phyloP scores from a whole-genome alignment of 2,329 filamentous ascomycete genomes.

The Aspergillus ustus region DNA sequence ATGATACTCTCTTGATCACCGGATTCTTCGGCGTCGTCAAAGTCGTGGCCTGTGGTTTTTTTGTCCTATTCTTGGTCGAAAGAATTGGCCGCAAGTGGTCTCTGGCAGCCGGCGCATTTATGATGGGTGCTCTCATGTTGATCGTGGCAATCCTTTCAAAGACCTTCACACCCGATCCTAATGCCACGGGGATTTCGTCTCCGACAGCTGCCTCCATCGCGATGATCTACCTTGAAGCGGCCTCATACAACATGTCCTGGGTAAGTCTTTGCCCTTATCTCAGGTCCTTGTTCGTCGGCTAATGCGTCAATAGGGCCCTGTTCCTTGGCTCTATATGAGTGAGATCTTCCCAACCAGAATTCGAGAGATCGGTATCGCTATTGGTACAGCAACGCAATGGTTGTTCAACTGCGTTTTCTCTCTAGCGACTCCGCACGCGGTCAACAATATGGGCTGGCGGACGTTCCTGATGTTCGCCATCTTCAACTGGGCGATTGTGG shows the following conservation, averaged over 20 bases:
- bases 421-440: conserved; percentile 46
- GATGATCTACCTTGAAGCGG: conserved; percentile 51
- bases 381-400: conserved; percentile 44
- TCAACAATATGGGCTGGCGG: conserved; percentile 45
- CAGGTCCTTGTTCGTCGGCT: background rate
- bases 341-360: conserved; percentile 48
- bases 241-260: conserved; percentile 34
- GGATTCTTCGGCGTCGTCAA: conserved; percentile 60
- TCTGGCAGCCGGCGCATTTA: conserved; percentile 51
- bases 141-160: conserved; percentile 54
- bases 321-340: conserved; percentile 42
- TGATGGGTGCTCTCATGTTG: conserved; percentile 59
- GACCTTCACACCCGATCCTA: conserved; percentile 45
- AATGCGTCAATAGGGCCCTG: conserved; percentile 36
- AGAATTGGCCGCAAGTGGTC: conserved; percentile 55
- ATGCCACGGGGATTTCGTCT: conserved; percentile 33
- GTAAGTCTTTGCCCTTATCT: background rate
- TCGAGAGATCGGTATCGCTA: conserved; percentile 43
- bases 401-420: conserved; percentile 51
- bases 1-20: conserved; percentile 50
- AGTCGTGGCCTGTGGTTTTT: conserved; percentile 53
- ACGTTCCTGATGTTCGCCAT: conserved; percentile 48
- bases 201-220: conserved; percentile 52
- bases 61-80: conserved; percentile 57
- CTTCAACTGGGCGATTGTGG: conserved; percentile 40